These are phyloP conservation scores for Phytophthora tubulina DNA, from an alignment of 352 stramenopile genomes.

Conservation along the genomic window DNA sequence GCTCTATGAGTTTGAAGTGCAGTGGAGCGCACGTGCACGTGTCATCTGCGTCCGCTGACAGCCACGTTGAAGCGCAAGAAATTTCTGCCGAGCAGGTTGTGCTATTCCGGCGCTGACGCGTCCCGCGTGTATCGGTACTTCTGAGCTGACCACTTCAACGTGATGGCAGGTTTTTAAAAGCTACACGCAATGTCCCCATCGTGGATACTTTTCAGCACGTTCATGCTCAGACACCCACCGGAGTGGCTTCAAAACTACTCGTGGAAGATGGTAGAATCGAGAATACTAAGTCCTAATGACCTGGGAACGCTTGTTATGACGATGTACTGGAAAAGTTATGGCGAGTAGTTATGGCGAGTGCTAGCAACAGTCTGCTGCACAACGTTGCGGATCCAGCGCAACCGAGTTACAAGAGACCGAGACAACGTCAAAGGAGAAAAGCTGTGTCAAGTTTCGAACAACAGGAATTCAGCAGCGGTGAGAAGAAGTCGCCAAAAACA, in stretches of 20 bases:
- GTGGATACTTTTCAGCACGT: not conserved
- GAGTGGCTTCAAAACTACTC: not conserved
- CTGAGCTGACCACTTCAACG: slow-evolving; percentile 20
- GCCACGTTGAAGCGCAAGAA: slow-evolving; percentile 37
- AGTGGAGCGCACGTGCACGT: slow-evolving; percentile 24
- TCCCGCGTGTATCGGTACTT: slow-evolving; percentile 11
- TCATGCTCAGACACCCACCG: not conserved
- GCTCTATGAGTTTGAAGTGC: slow-evolving; percentile 3
- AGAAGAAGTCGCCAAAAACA: no score
- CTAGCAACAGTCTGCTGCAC: no score
- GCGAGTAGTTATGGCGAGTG: no score
- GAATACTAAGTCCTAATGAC: no score
- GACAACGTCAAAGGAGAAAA: no score
- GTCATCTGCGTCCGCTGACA: slow-evolving; percentile 17
- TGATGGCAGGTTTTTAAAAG: not conserved
- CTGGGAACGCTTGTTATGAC: no score
- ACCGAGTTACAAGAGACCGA: no score
- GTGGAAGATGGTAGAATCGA: not conserved
- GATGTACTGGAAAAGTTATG: no score
- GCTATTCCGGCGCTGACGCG: slow-evolving; percentile 28
- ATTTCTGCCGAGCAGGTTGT: slow-evolving; percentile 10
- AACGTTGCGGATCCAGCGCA: no score
- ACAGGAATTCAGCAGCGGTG: no score
- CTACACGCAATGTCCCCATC: slow-evolving; percentile 20
- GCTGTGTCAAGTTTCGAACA: no score